A percentile compares a stretch with the other conserved stretches of the same genome.
Evolutionary conservation across 2,329 filamentous ascomycete genomes (phyloP).

Genomic region (Pseudopyrenochaeta lycopersici): DNA sequence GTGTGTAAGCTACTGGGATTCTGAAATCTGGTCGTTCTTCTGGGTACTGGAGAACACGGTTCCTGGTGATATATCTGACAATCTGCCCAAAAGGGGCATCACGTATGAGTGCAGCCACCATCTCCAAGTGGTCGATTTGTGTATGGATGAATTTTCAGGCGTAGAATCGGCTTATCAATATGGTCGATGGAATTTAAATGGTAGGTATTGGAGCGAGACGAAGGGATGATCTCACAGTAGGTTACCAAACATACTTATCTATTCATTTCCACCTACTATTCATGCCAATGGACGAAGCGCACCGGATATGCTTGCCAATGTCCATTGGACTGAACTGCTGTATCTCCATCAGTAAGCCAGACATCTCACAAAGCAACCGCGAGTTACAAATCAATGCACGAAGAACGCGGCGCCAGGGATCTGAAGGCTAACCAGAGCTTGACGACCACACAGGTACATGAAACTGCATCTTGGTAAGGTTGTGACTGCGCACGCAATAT

Average conservation of each 20-base stretch:
- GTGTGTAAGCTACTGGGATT: conserved; percentile 56
- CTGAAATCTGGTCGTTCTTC: conserved; percentile 67
- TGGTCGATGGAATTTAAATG: neutral
- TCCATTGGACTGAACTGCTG: neutral
- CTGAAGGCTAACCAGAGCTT: neutral
- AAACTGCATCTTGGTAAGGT: neutral
- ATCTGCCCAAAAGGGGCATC: conserved; percentile 68
- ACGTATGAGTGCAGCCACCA: conserved; percentile 51
- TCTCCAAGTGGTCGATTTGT: neutral
- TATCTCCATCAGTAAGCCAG: neutral
- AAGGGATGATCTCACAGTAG: neutral
- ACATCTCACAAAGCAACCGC: neutral
- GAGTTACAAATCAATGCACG: neutral
- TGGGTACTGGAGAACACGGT: conserved; percentile 65
- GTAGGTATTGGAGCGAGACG: too few relatives aligned
- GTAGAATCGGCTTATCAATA: neutral
- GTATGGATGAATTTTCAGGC: too few relatives aligned
- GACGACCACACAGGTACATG: neutral
- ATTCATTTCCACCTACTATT: neutral
- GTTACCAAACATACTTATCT: neutral
- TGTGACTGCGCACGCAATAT: neutral
- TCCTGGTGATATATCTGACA: conserved; percentile 63
- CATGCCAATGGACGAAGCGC: neutral
- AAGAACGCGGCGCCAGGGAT: neutral
- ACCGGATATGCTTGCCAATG: neutral